Evolutionary conservation across 2,329 filamentous ascomycete species (phyloP).

Genomic region (Colletotrichum filicis): DNA sequence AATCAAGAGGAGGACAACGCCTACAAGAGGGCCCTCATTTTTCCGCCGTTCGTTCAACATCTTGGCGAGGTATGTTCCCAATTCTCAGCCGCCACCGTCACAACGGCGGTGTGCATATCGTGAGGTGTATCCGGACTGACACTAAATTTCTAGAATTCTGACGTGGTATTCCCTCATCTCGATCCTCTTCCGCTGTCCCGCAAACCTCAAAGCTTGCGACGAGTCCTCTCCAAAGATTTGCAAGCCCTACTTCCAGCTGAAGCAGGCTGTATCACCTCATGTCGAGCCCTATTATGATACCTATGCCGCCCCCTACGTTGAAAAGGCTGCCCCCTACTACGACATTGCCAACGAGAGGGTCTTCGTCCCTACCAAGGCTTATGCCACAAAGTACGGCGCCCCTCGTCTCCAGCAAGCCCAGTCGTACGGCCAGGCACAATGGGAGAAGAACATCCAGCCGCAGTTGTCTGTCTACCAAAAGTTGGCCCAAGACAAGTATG

Average conservation of each 20-base stretch:
- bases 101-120: background rate
- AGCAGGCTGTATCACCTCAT: constrained; percentile 75
- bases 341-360: constrained; percentile 69
- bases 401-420: constrained; percentile 77
- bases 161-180: constrained; percentile 91
- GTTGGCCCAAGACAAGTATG: constrained; percentile 73
- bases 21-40: constrained; percentile 43
- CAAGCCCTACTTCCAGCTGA: constrained; percentile 80
- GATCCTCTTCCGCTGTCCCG: constrained; percentile 84
- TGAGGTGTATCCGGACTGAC: background rate
- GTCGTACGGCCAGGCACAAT: constrained; percentile 75
- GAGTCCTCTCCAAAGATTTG: constrained; percentile 81
- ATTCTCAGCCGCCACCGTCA: background rate
- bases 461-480: constrained; percentile 74
- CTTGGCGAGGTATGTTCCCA: constrained; percentile 57
- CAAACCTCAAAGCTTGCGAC: constrained; percentile 73
- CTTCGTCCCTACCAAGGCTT: constrained; percentile 74
- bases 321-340: constrained; percentile 82
- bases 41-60: constrained; percentile 57
- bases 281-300: constrained; percentile 85
- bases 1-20: constrained; percentile 44
- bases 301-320: constrained; percentile 86
- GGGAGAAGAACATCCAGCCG: constrained; percentile 82
- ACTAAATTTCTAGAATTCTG: constrained; percentile 65
- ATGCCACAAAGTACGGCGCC: constrained; percentile 79